phyloP scores from a whole-genome alignment of 768 basidiomycete genomes.

The Dentipellis sp. region DNA sequence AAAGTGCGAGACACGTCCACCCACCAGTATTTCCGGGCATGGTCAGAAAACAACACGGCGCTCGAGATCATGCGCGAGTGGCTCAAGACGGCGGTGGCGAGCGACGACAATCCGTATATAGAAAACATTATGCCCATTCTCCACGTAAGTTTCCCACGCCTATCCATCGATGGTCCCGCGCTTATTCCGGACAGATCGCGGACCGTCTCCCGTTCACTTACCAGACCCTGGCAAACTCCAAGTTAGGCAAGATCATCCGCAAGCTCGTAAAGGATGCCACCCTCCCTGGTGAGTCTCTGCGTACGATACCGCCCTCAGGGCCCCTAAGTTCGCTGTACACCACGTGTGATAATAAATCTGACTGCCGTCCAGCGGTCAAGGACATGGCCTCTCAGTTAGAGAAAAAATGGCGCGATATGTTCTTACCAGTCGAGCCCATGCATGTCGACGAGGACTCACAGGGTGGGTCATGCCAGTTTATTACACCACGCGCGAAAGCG shows the following conservation, averaged over 20 bases:
- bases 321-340: not conserved
- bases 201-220: slow-evolving; percentile 74
- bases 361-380: slow-evolving; percentile 76
- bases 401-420: slow-evolving; percentile 68
- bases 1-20: slow-evolving; percentile 78
- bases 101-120: slow-evolving; percentile 42
- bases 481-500: slow-evolving; percentile 9
- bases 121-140: slow-evolving; percentile 83
- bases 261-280: slow-evolving; percentile 70
- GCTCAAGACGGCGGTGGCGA: slow-evolving; percentile 59
- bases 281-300: slow-evolving; percentile 61
- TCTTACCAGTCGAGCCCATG: slow-evolving; percentile 30
- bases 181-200: slow-evolving; percentile 51
- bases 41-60: slow-evolving; percentile 67
- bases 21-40: slow-evolving; percentile 81
- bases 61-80: slow-evolving; percentile 77
- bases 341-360: slow-evolving; percentile 47
- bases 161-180: slow-evolving; percentile 1
- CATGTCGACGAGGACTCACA: slow-evolving; percentile 29
- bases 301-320: not conserved
- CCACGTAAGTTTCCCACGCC: slow-evolving; percentile 49
- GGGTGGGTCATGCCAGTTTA: slow-evolving; percentile 64
- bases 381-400: slow-evolving; percentile 88
- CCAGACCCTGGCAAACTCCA: slow-evolving; percentile 58
- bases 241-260: slow-evolving; percentile 72